phyloP scores from a whole-genome alignment of 805 yeast species.

The Candida taoyuanica region DNA sequence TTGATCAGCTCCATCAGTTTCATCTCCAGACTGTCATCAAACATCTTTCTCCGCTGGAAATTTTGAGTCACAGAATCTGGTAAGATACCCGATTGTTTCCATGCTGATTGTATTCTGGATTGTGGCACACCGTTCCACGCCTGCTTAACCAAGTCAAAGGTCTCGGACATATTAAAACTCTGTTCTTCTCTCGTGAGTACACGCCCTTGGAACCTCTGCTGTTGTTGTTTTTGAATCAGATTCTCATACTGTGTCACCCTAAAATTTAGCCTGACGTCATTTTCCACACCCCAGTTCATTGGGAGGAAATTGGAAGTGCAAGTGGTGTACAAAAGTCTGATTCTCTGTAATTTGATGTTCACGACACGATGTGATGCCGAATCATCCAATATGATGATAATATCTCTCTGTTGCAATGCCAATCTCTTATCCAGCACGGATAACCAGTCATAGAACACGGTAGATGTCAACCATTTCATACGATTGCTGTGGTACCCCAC shows the following conservation, averaged over 20 bases:
- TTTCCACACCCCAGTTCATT: constrained; percentile 59
- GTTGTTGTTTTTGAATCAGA: constrained; percentile 27
- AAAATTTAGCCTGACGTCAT: constrained; percentile 55
- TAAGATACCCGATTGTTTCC: constrained; percentile 41
- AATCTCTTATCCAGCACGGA: constrained; percentile 56
- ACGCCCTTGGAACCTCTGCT: constrained; percentile 12
- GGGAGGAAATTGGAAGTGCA: constrained; percentile 45
- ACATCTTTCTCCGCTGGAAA: constrained; percentile 29
- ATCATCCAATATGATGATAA: constrained; percentile 54
- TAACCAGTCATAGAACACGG: constrained; percentile 58
- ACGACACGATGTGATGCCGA: constrained; percentile 57
- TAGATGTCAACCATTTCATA: constrained; percentile 60
- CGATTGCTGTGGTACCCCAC: constrained; percentile 54
- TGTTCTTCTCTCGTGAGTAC: constrained; percentile 34
- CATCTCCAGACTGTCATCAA: constrained; percentile 35
- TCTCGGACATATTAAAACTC: constrained; percentile 47
- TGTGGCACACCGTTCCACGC: constrained; percentile 47
- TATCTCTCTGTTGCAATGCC: constrained; percentile 43
- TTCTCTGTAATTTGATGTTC: constrained; percentile 44
- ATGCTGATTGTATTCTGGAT: constrained; percentile 35
- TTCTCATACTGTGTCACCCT: constrained; percentile 52
- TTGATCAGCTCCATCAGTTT: constrained; percentile 42
- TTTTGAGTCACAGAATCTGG: constrained; percentile 30
- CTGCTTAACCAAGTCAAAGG: constrained; percentile 52
- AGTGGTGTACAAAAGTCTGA: constrained; percentile 36